Base-by-base conservation (phyloP, 2,329 filamentous ascomycete genomes). In the Dactylonectria macrodidyma region DNA sequence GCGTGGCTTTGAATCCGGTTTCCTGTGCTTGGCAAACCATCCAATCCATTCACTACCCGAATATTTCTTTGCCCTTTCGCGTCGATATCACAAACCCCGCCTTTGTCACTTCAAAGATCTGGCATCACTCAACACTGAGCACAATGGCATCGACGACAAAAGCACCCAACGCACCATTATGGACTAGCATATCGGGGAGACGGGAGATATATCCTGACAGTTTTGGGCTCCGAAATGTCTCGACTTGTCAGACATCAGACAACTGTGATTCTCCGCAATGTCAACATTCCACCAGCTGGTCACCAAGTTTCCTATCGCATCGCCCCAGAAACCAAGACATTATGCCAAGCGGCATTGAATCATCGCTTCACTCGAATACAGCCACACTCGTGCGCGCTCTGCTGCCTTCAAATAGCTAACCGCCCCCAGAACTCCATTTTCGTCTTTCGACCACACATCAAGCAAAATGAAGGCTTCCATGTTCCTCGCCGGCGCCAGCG, bases 401-500 rank as follows among this genome's bases (percentile, higher is more conserved):
- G 58, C 66, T 54, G 14, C 41, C 33, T 58, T 56, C 66, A 73
- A 74, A 70, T 73, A 68, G 69, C 76, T 76, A 54, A 76, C 73
- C 51, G 51, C 57, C 66, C 51, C 62, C 62, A 75, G 73, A 70
- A 66, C 50, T 59, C 46, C 65, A 60, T 50, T 67, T 59, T 63
- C 50, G 38, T 61, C 57, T 50, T 36, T 56, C 63, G 67, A 62
- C 59, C 68, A 54, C 65, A 59, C 55, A 67, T 68, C 68, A 56
- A 67, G 66, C 79, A 86, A 78, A 70, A 88, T 88, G 86, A 88
- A 86, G 82, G 79, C 83, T 54, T 85, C 86, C 56, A 67, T 84
- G 64, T 78, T 84, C 71, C 78, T 88, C 72, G 78, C 80, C 71
- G 79, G 81, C 72, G 80, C 84, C 69, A 80, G 84, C 75, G 84